These are phyloP conservation scores for Pythium apleroticum DNA, from an alignment of 352 stramenopile species.

Conservation along the genomic window DNA sequence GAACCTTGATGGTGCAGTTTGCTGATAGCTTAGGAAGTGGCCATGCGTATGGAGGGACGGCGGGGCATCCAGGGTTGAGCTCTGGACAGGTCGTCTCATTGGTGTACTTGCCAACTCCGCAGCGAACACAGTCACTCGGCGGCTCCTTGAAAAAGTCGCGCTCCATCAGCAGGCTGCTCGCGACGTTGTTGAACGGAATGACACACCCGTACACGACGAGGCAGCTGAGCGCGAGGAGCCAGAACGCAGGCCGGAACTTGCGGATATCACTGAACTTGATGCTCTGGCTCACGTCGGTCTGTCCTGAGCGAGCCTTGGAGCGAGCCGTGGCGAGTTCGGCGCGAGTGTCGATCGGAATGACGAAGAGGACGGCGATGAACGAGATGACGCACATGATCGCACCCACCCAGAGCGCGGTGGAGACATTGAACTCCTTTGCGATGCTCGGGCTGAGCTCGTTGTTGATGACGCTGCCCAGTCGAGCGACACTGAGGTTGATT, in stretches of 20 bases:
- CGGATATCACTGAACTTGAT: conserved; percentile 77
- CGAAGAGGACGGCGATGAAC: conserved; percentile 61
- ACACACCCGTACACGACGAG: conserved; percentile 93
- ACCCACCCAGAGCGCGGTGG: conserved; percentile 83
- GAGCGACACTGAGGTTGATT: conserved; percentile 90
- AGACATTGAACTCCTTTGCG: conserved; percentile 61
- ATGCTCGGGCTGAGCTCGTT: conserved; percentile 87
- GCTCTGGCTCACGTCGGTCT: conserved; percentile 37
- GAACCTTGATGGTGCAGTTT: conserved; percentile 70
- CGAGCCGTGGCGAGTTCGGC: conserved; percentile 35
- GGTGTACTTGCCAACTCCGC: conserved; percentile 56
- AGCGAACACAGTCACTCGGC: conserved; percentile 46
- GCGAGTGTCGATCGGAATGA: conserved; percentile 82
- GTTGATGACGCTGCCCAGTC: conserved; percentile 92
- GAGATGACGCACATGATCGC: conserved; percentile 78
- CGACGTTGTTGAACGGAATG: conserved; percentile 94
- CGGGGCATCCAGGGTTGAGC: conserved; percentile 51
- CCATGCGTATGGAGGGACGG: conserved; percentile 71
- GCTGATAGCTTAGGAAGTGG: conserved; percentile 63
- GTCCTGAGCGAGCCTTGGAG: conserved; percentile 6
- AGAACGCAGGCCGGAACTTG: conserved; percentile 85
- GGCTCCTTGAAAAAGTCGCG: conserved; percentile 85
- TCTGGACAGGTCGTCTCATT: conserved; percentile 48
- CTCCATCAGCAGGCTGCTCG: conserved; percentile 90
- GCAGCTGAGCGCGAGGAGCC: conserved; percentile 88